Base-by-base conservation (phyloP, 2,329 filamentous ascomycete species). In the Microcyclospora tardicrescens region DNA sequence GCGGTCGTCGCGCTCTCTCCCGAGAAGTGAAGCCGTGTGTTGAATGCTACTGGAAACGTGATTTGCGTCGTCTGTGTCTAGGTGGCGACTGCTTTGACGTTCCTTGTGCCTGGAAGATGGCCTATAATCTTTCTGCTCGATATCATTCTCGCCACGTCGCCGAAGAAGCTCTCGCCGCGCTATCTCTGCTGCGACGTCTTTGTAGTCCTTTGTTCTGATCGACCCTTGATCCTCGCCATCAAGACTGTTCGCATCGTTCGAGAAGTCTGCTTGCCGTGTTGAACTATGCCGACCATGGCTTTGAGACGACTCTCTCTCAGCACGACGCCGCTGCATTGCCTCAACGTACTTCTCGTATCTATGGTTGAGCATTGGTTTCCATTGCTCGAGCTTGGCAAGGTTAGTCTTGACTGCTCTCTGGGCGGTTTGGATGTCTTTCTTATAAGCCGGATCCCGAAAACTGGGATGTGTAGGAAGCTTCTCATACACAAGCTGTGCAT, bases 401-500 rank as follows among this genome's bases (percentile, higher is more conserved):
- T 85, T 79, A 10, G 64, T 62, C 32, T 72, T 68, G 16, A 89
- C 72, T 2, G 77, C 71, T 38, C 70, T 74, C 30, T 32, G 30
- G 4, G 30, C 30, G 6, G 12, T 10, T 15, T 32, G 30, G 5
- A 15, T 10, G 10, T 67, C 66, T 38, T 62, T 60, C 39, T 67
- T 68, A 46, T 72, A 71, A 28, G 80, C 75, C 9, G 75, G 70
- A 6, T 76, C 71, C 49, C 74, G 80, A 34, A 75, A 75, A 40
- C 91, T 77, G 1, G 89, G 86, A 51, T 96, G 91, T 1, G 66
- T 71, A 0, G 75, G 71, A 8, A 98, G 68, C 38, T 81, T 72
- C 6, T 84, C 74, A 19, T 94, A 66, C 16, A 94, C 75, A n/a
- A 98, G 76, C 38, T 80, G 72, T 9, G 85, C 85, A 62, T 93